phyloP scores from a whole-genome alignment of 2,329 filamentous ascomycete species.

The Stagonosporopsis tanaceti region DNA sequence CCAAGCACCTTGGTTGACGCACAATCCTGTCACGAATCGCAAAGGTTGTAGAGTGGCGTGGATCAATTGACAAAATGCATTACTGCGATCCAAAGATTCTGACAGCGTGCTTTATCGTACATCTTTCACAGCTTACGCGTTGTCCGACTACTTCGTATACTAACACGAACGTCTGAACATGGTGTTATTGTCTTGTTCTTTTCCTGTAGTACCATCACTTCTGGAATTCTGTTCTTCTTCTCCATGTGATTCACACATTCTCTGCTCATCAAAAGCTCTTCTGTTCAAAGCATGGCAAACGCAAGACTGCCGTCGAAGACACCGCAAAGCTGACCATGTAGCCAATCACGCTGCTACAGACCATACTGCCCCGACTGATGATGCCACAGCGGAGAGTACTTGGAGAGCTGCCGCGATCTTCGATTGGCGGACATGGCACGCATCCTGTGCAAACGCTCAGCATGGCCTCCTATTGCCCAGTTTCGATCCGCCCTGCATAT shows the following conservation, averaged over 20 bases:
- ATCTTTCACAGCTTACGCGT: too few species aligned
- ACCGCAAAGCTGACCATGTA: neutral
- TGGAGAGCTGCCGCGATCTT: neutral
- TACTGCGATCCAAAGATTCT: neutral
- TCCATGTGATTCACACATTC: neutral
- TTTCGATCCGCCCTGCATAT: neutral
- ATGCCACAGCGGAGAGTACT: neutral
- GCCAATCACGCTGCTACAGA: neutral
- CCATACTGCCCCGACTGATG: neutral
- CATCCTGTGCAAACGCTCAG: slow-evolving; percentile 22
- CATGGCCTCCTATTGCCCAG: slow-evolving; percentile 17
- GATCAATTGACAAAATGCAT: neutral
- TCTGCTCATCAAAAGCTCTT: neutral
- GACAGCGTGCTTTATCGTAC: too few species aligned
- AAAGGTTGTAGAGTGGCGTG: too few species aligned
- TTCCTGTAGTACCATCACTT: neutral
- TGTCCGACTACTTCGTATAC: too few species aligned
- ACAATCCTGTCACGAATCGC: neutral
- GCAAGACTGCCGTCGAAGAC: neutral
- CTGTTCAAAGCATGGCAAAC: neutral
- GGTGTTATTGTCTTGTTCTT: too few species aligned
- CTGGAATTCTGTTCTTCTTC: too few species aligned
- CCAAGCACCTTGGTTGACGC: neutral
- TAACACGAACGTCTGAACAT: too few species aligned
- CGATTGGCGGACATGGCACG: slow-evolving; percentile 6